Evolutionary conservation across 805 yeast genomes (phyloP).

Genomic region (Kluyveromyces aestuarii): DNA sequence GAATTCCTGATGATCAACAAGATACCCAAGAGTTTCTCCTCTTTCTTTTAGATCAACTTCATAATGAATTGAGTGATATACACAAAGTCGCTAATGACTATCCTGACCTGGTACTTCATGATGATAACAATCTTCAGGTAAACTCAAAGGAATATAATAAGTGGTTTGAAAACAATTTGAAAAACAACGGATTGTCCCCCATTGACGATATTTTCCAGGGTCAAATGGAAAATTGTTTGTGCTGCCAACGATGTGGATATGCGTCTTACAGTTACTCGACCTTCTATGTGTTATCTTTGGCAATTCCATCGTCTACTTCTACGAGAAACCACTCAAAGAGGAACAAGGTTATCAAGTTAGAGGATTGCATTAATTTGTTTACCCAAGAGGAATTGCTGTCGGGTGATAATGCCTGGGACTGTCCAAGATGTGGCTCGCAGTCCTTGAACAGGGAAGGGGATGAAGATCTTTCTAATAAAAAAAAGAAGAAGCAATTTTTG

Average conservation of each 20-base stretch:
- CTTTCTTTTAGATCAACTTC: slow-evolving; percentile 56
- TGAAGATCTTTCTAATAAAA: slow-evolving; percentile 4
- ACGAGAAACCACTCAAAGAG: slow-evolving; percentile 17
- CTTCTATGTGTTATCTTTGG: slow-evolving; percentile 54
- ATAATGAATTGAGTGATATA: slow-evolving; percentile 48
- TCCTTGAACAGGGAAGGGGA: slow-evolving; percentile 3
- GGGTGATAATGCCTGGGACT: slow-evolving; percentile 78
- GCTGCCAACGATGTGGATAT: slow-evolving; percentile 57
- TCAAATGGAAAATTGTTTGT: slow-evolving; percentile 55
- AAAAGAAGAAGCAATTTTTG: slow-evolving; percentile 3
- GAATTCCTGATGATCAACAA: slow-evolving; percentile 68
- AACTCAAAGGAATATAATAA: slow-evolving; percentile 42
- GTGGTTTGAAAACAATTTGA: slow-evolving; percentile 48
- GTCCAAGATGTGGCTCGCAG: slow-evolving; percentile 51
- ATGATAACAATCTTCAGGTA: slow-evolving; percentile 18
- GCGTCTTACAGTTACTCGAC: slow-evolving; percentile 51
- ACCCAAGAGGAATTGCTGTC: slow-evolving; percentile 54
- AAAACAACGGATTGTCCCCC: slow-evolving; percentile 57
- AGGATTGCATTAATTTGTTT: slow-evolving; percentile 55
- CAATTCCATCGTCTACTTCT: slow-evolving; percentile 38
- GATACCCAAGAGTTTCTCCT: slow-evolving; percentile 73
- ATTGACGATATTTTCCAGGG: slow-evolving; percentile 63
- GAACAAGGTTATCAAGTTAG: slow-evolving; percentile 37
- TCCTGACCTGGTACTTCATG: slow-evolving; percentile 31
- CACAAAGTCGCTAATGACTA: slow-evolving; percentile 30